Evolutionary conservation across 768 basidiomycete species (phyloP).

Genomic region (Leccinum obscurum): DNA sequence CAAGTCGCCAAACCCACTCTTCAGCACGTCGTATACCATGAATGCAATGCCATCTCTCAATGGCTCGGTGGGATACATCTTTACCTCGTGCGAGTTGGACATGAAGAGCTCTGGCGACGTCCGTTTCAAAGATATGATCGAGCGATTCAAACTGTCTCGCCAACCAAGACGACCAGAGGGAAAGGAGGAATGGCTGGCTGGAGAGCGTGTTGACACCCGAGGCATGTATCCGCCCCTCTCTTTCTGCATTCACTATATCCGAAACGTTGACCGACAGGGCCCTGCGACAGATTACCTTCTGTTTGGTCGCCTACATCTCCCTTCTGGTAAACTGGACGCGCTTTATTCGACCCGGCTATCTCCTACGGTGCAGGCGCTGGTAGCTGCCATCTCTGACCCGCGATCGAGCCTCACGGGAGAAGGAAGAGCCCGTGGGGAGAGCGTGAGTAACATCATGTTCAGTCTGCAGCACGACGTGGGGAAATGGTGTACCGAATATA

Average conservation of each 20-base stretch:
- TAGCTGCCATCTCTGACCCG: constrained; percentile 86
- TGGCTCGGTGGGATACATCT: constrained; percentile 92
- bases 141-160: constrained; percentile 82
- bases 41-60: constrained; percentile 91
- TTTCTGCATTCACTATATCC: constrained; percentile 6
- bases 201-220: constrained; percentile 71
- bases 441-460: constrained; percentile 73
- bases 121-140: constrained; percentile 85
- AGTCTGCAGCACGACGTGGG: constrained; percentile 91
- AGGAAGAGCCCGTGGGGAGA: constrained; percentile 42
- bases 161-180: constrained; percentile 78
- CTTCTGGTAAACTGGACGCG: constrained; percentile 85
- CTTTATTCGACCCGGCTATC: constrained; percentile 82
- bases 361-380: constrained; percentile 75
- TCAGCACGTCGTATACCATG: constrained; percentile 90
- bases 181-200: constrained; percentile 80
- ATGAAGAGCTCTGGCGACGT: constrained; percentile 69
- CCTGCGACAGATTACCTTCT: constrained; percentile 76
- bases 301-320: constrained; percentile 90
- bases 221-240: constrained; percentile 47
- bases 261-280: constrained; percentile 24
- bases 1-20: constrained; percentile 85
- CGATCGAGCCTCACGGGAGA: constrained; percentile 47
- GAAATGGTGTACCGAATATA: constrained; percentile 91
- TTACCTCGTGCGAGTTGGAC: constrained; percentile 82